Conservation (phyloP, 2,329 filamentous ascomycete species). For the Alternaria panax region DNA sequence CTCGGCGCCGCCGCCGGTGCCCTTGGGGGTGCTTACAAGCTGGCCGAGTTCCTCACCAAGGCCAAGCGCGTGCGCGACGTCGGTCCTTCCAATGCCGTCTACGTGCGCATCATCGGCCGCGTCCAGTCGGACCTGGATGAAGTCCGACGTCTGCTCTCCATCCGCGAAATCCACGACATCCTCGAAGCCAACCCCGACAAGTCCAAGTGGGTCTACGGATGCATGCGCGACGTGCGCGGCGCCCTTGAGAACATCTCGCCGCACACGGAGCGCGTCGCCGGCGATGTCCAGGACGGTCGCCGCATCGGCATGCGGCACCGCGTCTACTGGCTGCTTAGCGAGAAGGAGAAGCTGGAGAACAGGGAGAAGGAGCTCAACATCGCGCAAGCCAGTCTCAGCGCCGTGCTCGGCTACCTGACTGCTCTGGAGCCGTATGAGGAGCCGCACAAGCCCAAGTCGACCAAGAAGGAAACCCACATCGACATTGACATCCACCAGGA, state of each 20-base stretch:
- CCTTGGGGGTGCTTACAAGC: slow-evolving; percentile 49
- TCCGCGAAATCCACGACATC: slow-evolving; percentile 49
- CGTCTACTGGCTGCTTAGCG: slow-evolving; percentile 50
- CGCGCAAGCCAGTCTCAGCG: slow-evolving; percentile 45
- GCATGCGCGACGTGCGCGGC: slow-evolving; percentile 47
- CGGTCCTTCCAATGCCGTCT: slow-evolving; percentile 48
- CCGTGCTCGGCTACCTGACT: slow-evolving; percentile 48
- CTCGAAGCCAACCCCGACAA: slow-evolving; percentile 48
- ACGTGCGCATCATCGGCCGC: slow-evolving; percentile 49
- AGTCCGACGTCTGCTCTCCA: slow-evolving; percentile 47
- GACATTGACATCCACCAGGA: slow-evolving; percentile 43
- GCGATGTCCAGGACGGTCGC: slow-evolving; percentile 45
- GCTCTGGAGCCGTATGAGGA: slow-evolving; percentile 42
- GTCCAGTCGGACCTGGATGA: slow-evolving; percentile 49
- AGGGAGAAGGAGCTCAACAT: slow-evolving; percentile 46
- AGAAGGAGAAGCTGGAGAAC: slow-evolving; percentile 51
- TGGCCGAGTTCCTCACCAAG: slow-evolving; percentile 47
- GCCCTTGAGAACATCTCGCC: slow-evolving; percentile 49
- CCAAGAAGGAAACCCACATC: slow-evolving; percentile 37
- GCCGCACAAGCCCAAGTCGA: slow-evolving; percentile 29
- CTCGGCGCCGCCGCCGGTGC: slow-evolving; percentile 44
- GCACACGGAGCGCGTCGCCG: slow-evolving; percentile 46
- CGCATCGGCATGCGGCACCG: slow-evolving; percentile 48
- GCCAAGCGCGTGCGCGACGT: slow-evolving; percentile 49
- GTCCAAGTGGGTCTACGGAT: slow-evolving; percentile 49